Evolutionary conservation across 176 grass and related monocot species (phyloP).

Genomic region (Zea mays): Zm-B73-REFERENCE-NAM-5.0 NC_050104.1:94933501-94934000

Average conservation of each 20-base stretch:
- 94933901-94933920: constrained; percentile 95
- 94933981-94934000: neutral
- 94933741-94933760: neutral
- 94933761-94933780: neutral
- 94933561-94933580: neutral
- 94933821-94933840: constrained; percentile 47
- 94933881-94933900: constrained; percentile 93
- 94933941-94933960: constrained; percentile 70
- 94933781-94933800: neutral
- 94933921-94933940: constrained; percentile 84
- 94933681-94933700: constrained; percentile 79
- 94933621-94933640: constrained; percentile 99
- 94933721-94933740: neutral
- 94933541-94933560: neutral
- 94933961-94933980: constrained; percentile 96
- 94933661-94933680: constrained; percentile 93
- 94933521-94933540: neutral
- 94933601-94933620: neutral
- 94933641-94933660: constrained; percentile 97
- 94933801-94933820: neutral
- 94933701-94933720: constrained; percentile 47
- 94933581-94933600: neutral
- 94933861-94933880: constrained; percentile 95
- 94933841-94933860: constrained; percentile 88
- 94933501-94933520: constrained; percentile 9